phyloP scores from a whole-genome alignment of 495 filamentous ascomycete genomes.

The Hypomontagnella monticulosa region DNA sequence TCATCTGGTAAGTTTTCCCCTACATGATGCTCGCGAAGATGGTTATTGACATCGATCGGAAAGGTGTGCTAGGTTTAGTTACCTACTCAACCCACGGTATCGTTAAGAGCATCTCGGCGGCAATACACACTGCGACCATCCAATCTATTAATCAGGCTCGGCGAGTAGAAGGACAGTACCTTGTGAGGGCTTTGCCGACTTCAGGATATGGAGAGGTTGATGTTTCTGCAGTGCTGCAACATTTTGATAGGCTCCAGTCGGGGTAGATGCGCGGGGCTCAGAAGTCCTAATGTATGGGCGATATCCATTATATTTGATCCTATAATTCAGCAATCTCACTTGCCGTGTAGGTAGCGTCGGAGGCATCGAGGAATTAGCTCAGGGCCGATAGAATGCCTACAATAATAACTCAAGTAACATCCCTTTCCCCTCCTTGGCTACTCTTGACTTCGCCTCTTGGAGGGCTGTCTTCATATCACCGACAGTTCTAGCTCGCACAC shows the following conservation, averaged over 20 bases:
- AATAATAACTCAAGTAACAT: slow-evolving; percentile 40
- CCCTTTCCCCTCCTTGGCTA: slow-evolving; percentile 27
- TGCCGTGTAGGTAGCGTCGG: no score
- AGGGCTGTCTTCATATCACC: slow-evolving; percentile 31
- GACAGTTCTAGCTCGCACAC: slow-evolving; percentile 28
- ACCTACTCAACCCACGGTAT: slow-evolving; percentile 1
- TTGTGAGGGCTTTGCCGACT: neutral
- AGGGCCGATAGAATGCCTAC: neutral
- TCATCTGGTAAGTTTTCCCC: neutral
- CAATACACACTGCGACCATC: neutral
- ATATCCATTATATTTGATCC: no score
- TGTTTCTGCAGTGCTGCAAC: neutral
- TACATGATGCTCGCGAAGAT: no score
- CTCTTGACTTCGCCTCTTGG: slow-evolving; percentile 4
- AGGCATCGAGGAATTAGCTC: no score
- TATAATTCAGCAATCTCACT: no score
- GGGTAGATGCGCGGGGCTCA: neutral
- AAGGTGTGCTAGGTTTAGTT: slow-evolving; percentile 6
- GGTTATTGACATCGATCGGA: neutral
- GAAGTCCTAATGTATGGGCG: no score
- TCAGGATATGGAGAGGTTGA: neutral
- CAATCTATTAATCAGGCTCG: slow-evolving; percentile 7
- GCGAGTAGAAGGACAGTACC: slow-evolving; percentile 4
- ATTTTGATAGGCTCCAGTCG: neutral
- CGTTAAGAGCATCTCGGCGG: no score